phyloP scores from a whole-genome alignment of 2,329 filamentous ascomycete species.

The Byssochlamys sp. region DNA sequence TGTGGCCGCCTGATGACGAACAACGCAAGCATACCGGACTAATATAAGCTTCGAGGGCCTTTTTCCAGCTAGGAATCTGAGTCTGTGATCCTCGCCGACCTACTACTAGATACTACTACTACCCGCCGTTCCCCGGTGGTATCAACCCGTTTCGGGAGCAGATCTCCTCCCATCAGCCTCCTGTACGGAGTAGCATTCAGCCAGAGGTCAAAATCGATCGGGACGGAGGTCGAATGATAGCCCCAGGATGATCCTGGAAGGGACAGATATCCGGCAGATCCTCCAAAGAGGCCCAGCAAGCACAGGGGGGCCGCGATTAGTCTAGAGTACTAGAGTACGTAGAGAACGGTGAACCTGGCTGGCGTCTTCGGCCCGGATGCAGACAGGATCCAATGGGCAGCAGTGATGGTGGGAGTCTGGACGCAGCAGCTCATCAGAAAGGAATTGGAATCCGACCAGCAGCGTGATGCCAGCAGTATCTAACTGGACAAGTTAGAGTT shows the following conservation, averaged over 20 bases:
- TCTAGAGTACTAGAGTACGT: background rate
- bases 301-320: background rate
- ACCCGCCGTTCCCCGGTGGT: background rate
- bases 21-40: background rate
- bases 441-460: background rate
- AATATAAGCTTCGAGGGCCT: background rate
- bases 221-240: background rate
- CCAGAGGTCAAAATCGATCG: background rate
- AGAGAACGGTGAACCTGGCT: background rate
- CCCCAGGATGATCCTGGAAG: background rate
- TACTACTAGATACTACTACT: background rate
- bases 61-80: background rate
- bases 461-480: background rate
- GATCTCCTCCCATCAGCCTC: background rate
- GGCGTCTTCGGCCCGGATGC: background rate
- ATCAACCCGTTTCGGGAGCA: background rate
- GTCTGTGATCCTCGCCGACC: background rate
- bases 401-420: background rate
- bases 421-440: background rate
- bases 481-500: background rate
- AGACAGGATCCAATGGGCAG: background rate
- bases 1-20: background rate
- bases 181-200: background rate
- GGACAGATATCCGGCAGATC: background rate
- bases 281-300: background rate